Base-by-base conservation (phyloP, 2,329 filamentous ascomycete genomes). In the Aspergillaceae sp. region DNA sequence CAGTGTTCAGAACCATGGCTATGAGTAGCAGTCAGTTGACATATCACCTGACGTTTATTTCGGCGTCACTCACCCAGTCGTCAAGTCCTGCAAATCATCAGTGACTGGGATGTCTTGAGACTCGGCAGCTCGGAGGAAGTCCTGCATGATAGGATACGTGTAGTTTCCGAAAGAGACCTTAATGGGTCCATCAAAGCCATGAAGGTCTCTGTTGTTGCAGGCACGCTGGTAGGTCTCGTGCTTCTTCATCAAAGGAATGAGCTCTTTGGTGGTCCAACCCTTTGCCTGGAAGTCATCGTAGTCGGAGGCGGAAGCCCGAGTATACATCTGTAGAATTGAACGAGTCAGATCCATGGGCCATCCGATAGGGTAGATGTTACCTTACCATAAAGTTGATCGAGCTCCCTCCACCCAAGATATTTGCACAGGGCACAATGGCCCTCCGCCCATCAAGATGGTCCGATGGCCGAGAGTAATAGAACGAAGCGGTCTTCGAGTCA, bases 151-250 rank as follows among this genome's bases (percentile, higher is more conserved):
- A 1, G 86, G 86, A 55, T 90, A 90, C 4, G 82, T 86, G 66
- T 87, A 84, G 66, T 87, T 87, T 45, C 84, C 83, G 52, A 89
- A 89, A 0, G 84, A 88, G 35, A 88, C 84, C 68, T 88, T 88
- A 70, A 89, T 88, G 0, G 86, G 86, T 0, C 86, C 86, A 32
- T 87, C 84, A 46, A 83, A 87, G 1, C 86, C 86, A 57, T 91
- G 86, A 26, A 86, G 56, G 47, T 66, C 77, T 60, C 68, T 72
- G 62, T 83, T 83, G 55, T 79, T 79, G 42, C 72, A 78, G 5
- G 80, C 70, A 34, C 79, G 68, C 57, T 89, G 85, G 56, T 88
- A 89, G 0, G 84, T 88, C 69, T 89, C 85, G 50, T 87, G 82
- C 71, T 89, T 89, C 70, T 72, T 84, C 84, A 88, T 88, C 19